Evolutionary conservation across 257 asterid species (phyloP).

Genomic region (Scutellaria galericulata): DNA sequence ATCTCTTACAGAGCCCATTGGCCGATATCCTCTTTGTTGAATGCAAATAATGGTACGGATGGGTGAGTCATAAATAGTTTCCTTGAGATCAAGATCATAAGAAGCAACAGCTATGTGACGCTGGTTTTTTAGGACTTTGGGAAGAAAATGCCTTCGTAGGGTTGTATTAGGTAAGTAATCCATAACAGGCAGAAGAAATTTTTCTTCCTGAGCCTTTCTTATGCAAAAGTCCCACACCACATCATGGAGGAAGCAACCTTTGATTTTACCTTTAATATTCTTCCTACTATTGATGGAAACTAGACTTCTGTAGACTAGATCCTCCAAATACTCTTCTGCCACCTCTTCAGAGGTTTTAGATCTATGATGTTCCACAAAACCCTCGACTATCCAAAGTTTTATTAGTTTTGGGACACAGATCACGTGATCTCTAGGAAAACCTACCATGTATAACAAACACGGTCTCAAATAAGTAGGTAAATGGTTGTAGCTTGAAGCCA

Average conservation of each 20-base stretch:
- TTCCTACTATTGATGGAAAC: background rate
- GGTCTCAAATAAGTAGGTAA: conserved; percentile 18
- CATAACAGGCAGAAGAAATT: background rate
- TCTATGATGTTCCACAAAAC: background rate
- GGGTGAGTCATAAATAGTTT: too few species aligned
- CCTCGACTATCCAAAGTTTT: conserved; percentile 28
- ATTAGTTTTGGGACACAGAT: conserved; percentile 4
- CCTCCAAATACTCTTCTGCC: conserved; percentile 13
- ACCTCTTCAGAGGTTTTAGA: conserved; percentile 5
- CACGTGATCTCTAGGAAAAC: background rate
- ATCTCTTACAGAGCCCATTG: background rate
- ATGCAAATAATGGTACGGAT: background rate
- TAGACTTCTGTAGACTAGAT: conserved; percentile 18
- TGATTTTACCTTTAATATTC: background rate
- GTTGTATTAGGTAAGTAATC: too few species aligned
- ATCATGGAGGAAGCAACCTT: background rate
- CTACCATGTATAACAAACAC: conserved; percentile 2
- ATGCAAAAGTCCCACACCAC: background rate
- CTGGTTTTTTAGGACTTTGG: too few species aligned
- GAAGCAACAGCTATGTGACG: too few species aligned
- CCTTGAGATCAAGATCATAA: too few species aligned
- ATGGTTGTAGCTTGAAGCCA: background rate
- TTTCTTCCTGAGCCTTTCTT: background rate
- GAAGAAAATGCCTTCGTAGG: too few species aligned
- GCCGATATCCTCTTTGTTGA: background rate